Evolutionary conservation across 1,139 yeast genomes (phyloP).

Genomic region (Candida neerlandica): DNA sequence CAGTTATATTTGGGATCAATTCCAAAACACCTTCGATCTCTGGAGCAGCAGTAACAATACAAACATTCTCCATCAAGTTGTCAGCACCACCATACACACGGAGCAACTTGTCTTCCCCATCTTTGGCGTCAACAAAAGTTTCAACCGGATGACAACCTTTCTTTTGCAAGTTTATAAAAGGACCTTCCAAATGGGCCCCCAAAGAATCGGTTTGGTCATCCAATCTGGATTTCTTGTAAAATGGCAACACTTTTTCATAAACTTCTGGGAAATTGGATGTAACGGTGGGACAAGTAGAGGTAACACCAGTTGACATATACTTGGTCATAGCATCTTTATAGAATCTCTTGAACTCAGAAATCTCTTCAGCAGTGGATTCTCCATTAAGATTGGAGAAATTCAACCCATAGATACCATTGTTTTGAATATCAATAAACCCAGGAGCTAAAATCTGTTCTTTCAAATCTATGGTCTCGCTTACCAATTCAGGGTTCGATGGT

Average conservation of each 20-base stretch:
- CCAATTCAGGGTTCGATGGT: conserved; percentile 15
- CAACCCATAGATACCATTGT: conserved; percentile 63
- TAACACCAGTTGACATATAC: conserved; percentile 57
- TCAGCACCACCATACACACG: conserved; percentile 50
- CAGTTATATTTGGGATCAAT: conserved; percentile 43
- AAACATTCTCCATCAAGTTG: conserved; percentile 44
- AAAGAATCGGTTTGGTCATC: conserved; percentile 50
- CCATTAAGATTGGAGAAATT: conserved; percentile 50
- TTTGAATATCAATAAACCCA: conserved; percentile 63
- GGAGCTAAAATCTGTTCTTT: conserved; percentile 56
- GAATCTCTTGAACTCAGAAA: conserved; percentile 29
- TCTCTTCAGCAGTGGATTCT: conserved; percentile 38
- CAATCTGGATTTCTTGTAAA: conserved; percentile 40
- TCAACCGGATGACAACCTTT: conserved; percentile 67
- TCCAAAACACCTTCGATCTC: conserved; percentile 59
- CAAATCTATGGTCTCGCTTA: conserved; percentile 41
- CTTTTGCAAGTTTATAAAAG: conserved; percentile 55
- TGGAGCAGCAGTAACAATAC: conserved; percentile 64
- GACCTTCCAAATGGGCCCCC: conserved; percentile 71
- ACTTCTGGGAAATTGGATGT: conserved; percentile 58
- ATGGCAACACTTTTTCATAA: conserved; percentile 53
- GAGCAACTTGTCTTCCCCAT: conserved; percentile 38
- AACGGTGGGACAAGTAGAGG: conserved; percentile 62
- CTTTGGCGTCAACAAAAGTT: conserved; percentile 52
- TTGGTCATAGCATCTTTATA: conserved; percentile 52